Percentiles rank a stretch among this genome's conserved stretches.
phyloP scores from a whole-genome alignment of 352 stramenopile genomes.

The Phytophthora cryptogea region DNA sequence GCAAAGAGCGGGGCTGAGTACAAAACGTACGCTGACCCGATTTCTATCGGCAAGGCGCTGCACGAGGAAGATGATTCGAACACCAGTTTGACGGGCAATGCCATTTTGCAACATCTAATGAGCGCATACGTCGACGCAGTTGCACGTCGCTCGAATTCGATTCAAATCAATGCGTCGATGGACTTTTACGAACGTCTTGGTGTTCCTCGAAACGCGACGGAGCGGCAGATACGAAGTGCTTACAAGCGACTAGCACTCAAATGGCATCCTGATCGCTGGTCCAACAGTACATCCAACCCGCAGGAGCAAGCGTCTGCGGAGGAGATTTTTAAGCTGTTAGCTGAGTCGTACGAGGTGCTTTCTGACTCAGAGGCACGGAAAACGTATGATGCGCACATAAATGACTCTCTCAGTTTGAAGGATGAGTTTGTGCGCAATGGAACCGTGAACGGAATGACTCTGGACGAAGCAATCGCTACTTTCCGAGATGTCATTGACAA shows the following conservation, averaged over 20 bases:
- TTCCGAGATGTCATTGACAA: slow-evolving; percentile 82
- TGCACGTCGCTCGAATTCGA: slow-evolving; percentile 72
- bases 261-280: slow-evolving; percentile 87
- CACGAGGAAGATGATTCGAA: slow-evolving; percentile 52
- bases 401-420: slow-evolving; percentile 48
- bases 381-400: slow-evolving; percentile 68
- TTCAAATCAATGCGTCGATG: slow-evolving; percentile 84
- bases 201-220: slow-evolving; percentile 66
- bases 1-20: slow-evolving; percentile 58
- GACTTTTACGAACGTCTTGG: slow-evolving; percentile 86
- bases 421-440: slow-evolving; percentile 82
- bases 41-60: slow-evolving; percentile 44
- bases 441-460: slow-evolving; percentile 80
- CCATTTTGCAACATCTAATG: slow-evolving; percentile 85
- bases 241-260: slow-evolving; percentile 84
- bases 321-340: slow-evolving; percentile 83
- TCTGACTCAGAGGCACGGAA: slow-evolving; percentile 64
- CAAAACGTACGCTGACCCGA: slow-evolving; percentile 52
- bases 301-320: slow-evolving; percentile 73
- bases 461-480: slow-evolving; percentile 83
- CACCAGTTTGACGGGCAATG: slow-evolving; percentile 67
- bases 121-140: slow-evolving; percentile 78
- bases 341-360: slow-evolving; percentile 84
- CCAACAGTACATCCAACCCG: slow-evolving; percentile 43
- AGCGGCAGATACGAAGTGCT: slow-evolving; percentile 66